These are phyloP conservation scores for Scheffersomyces stipitis DNA, from an alignment of 805 yeast genomes.

Conservation along the genomic window DNA sequence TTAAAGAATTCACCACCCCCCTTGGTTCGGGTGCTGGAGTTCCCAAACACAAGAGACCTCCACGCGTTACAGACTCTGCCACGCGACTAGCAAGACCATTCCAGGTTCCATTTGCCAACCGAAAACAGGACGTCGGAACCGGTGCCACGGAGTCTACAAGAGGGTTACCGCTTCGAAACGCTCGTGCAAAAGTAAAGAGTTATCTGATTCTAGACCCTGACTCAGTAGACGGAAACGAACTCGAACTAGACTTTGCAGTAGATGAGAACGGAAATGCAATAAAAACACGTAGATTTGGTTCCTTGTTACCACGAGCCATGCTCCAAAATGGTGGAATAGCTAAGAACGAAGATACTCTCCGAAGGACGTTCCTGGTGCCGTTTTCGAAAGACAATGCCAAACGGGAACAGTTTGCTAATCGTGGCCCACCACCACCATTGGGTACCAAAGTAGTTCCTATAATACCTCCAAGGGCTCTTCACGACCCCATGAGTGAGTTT, in stretches of 20 bases:
- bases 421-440: slow-evolving; percentile 71
- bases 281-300: slow-evolving; percentile 44
- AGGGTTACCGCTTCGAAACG: slow-evolving; percentile 23
- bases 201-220: slow-evolving; percentile 33
- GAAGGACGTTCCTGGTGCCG: slow-evolving; percentile 63
- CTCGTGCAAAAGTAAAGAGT: slow-evolving; percentile 28
- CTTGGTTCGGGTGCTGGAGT: slow-evolving; percentile 73
- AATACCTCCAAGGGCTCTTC: slow-evolving; percentile 86
- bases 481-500: slow-evolving; percentile 90
- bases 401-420: slow-evolving; percentile 27
- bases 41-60: slow-evolving; percentile 53
- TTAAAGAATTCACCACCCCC: slow-evolving; percentile 42
- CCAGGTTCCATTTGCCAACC: slow-evolving; percentile 55
- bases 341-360: slow-evolving; percentile 35
- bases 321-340: slow-evolving; percentile 35
- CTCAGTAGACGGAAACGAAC: slow-evolving; percentile 13
- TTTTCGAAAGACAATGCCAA: slow-evolving; percentile 40
- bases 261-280: slow-evolving; percentile 33
- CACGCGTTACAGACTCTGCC: slow-evolving; percentile 52
- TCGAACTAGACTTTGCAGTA: slow-evolving; percentile 23
- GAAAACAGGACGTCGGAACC: slow-evolving; percentile 8
- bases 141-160: slow-evolving; percentile 9
- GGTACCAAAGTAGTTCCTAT: slow-evolving; percentile 74
- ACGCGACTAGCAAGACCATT: slow-evolving; percentile 64
- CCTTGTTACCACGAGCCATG: slow-evolving; percentile 57